Evolutionary conservation across 257 asterid species (phyloP), one percentile per base, ranked within the genome.

Genomic region (Cynanchum wilfordii): DNA sequence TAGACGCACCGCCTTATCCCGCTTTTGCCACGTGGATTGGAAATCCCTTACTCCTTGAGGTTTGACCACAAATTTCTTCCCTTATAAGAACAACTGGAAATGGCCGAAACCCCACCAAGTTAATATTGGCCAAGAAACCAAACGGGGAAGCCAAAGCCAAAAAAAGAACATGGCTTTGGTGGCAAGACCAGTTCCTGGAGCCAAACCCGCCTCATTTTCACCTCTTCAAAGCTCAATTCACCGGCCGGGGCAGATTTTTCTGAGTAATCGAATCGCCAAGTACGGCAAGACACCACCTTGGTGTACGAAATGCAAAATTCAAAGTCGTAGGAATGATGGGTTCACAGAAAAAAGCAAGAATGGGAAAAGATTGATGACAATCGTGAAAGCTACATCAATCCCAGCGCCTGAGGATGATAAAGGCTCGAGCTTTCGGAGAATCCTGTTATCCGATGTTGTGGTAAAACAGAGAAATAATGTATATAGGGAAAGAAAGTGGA

Each of bases 391-490:
- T 57, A 78, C 88, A 19, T 68, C 87, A n/a, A 15, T 66, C 63
- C 84, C 87, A 15, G 57, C 70, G 0, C 57, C 85, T 5, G 87
- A 87, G 57, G 70, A 72, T 42, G 88, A 29, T n/a, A 80, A 82
- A 71, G 83, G 77, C 25, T 73, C 87, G 36, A 82, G 40, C 51
- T 79, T 78, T 45, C 88, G 89, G 7, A 80, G 80, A 66, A 89
- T 89, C 73, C 66, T 85, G 77, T 70, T 88, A 7, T 91, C 95
- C 4, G 96, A 89, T 75, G 95, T 91, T 71, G 87, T 78, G 79
- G 91, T 89, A 74, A 74, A 79, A 87, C 78, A 85, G 79, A 82
- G 51, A 64, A 85, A 85, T 75, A 80, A 79, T 13, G 81, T 84
- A 38, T 80, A 30, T 66, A 65, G 77, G 84, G 86, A 82, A 33